A percentile compares a stretch with the other conserved stretches of the same genome.
These are phyloP conservation scores for Psilocybe azurescens DNA, from an alignment of 768 basidiomycete genomes.

Conservation along the genomic window DNA sequence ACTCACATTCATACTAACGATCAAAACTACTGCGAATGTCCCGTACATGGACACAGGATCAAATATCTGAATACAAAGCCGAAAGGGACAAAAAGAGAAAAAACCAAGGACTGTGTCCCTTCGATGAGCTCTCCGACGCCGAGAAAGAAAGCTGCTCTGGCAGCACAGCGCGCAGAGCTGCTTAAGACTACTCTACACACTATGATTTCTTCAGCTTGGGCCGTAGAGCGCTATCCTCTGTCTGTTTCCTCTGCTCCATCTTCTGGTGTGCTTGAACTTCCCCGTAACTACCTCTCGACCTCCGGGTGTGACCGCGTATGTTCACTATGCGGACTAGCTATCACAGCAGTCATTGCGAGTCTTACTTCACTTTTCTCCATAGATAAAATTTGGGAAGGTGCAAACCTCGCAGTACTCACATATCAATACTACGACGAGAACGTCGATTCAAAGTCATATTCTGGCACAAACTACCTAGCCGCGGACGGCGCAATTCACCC, in stretches of 20 bases:
- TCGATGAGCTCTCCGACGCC: not conserved
- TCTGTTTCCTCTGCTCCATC: too few relatives aligned
- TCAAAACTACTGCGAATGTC: not conserved
- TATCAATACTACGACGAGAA: slow-evolving; percentile 4
- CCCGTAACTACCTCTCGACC: not conserved
- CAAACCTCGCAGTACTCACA: not conserved
- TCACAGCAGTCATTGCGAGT: too few relatives aligned
- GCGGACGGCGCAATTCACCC: slow-evolving; percentile 6
- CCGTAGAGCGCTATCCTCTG: not conserved
- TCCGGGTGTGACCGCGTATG: too few relatives aligned
- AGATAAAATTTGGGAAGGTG: slow-evolving; percentile 1
- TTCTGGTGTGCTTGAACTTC: not conserved
- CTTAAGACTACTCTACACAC: not conserved
- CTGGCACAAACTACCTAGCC: not conserved
- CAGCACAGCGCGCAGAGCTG: not conserved
- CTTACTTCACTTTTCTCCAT: too few relatives aligned
- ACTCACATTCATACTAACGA: too few relatives aligned
- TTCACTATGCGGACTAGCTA: too few relatives aligned
- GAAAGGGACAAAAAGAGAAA: slow-evolving; percentile 5
- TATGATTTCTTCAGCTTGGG: slow-evolving; percentile 1
- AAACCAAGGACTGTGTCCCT: slow-evolving; percentile 3
- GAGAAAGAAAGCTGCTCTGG: not conserved
- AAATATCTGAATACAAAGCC: not conserved
- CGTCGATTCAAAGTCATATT: slow-evolving; percentile 3
- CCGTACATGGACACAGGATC: not conserved